These are phyloP conservation scores for Phytophthora pistaciae DNA, from an alignment of 352 stramenopile genomes.

Conservation along the genomic window DNA sequence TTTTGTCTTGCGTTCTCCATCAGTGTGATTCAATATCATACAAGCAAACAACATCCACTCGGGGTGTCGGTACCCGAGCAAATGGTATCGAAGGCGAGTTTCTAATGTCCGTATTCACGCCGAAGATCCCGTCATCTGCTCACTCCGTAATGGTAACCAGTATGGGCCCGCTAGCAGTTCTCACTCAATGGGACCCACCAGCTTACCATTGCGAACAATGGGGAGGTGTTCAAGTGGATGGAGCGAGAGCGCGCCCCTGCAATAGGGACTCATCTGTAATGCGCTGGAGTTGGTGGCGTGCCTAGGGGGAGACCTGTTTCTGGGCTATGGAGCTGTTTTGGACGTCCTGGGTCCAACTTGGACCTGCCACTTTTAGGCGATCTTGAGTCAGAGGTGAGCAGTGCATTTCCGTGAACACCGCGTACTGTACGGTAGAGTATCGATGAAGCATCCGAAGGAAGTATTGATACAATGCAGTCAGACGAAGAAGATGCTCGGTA, in stretches of 20 bases:
- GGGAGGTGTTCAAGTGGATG: neutral
- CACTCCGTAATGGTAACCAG: too few relatives aligned
- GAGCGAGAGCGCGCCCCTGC: neutral
- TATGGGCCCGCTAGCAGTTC: too few relatives aligned
- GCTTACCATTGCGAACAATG: neutral
- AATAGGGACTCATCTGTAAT: neutral
- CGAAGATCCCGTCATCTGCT: neutral
- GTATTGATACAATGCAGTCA: too few relatives aligned
- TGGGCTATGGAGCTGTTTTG: neutral
- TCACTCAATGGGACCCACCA: too few relatives aligned
- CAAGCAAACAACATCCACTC: neutral
- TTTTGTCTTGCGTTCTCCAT: neutral
- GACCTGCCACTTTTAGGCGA: too few relatives aligned
- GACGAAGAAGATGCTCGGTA: too few relatives aligned
- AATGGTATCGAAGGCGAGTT: neutral
- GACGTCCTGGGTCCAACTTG: neutral
- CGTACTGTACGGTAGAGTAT: too few relatives aligned
- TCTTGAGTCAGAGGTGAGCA: too few relatives aligned
- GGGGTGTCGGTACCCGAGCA: neutral
- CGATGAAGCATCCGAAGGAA: too few relatives aligned
- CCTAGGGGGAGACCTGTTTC: neutral
- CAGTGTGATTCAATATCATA: neutral
- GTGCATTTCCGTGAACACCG: too few relatives aligned
- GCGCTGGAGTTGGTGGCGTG: neutral
- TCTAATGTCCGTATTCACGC: neutral